phyloP scores from a whole-genome alignment of 331 rosid genomes.

The Spiraea crenata region DNA sequence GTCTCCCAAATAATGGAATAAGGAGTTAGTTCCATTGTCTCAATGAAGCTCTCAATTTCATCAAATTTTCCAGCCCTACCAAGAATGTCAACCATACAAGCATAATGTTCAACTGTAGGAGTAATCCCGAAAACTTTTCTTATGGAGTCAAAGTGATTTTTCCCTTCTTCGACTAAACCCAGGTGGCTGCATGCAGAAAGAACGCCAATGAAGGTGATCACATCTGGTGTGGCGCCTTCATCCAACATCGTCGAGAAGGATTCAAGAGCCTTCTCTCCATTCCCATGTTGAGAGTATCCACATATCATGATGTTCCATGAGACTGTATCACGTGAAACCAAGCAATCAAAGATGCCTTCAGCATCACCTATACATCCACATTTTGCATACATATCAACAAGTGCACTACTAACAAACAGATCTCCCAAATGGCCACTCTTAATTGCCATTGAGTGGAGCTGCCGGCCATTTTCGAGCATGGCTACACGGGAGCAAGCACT shows the following conservation, averaged over 20 bases:
- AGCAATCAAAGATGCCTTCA: slow-evolving; percentile 42
- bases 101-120: slow-evolving; percentile 52
- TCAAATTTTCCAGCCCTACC: slow-evolving; percentile 59
- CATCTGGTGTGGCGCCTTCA: slow-evolving; percentile 44
- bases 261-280: slow-evolving; percentile 50
- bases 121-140: slow-evolving; percentile 37
- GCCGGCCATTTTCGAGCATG: slow-evolving; percentile 50
- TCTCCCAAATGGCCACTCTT: slow-evolving; percentile 53
- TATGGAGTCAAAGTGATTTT: slow-evolving; percentile 41
- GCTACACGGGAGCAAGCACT: slow-evolving; percentile 58
- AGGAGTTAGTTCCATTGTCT: slow-evolving; percentile 46
- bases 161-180: slow-evolving; percentile 61
- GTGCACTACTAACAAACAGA: slow-evolving; percentile 44
- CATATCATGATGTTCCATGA: slow-evolving; percentile 69
- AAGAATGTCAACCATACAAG: slow-evolving; percentile 69
- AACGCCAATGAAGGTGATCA: slow-evolving; percentile 55
- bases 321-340: slow-evolving; percentile 41
- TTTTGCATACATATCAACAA: slow-evolving; percentile 41
- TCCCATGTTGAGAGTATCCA: slow-evolving; percentile 56
- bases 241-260: slow-evolving; percentile 47
- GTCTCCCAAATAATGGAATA: slow-evolving; percentile 58
- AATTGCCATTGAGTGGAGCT: slow-evolving; percentile 60
- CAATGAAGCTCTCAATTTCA: slow-evolving; percentile 51
- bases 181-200: slow-evolving; percentile 66
- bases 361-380: slow-evolving; percentile 58